Evolutionary conservation across 2,329 filamentous ascomycete genomes (phyloP), one percentile per base, ranked within the genome.

Genomic region (Penicillium thymicola): DNA sequence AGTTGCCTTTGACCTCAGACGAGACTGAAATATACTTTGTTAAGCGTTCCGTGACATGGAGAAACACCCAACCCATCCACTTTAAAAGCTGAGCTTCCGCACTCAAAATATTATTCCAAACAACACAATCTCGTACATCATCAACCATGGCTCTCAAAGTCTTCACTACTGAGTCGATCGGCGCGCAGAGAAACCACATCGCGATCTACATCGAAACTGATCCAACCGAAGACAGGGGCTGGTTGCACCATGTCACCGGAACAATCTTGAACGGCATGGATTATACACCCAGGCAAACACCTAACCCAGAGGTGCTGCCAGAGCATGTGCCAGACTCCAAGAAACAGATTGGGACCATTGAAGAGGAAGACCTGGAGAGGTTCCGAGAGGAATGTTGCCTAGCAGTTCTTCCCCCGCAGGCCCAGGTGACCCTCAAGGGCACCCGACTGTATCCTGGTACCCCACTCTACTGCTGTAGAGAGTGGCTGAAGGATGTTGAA

Each of bases 201-300:
- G 58, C 62, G 7, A 59, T 62, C 41, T 62, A 59, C 45, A 62
- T 64, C 25, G 62, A 63, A 40, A 63, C 55, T 5, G 13, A 53
- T 11, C 61, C 59, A n/a, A 37, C n/a, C 21, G 37, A 54, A 6
- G 37, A 49, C 30, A 42, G 32, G 8, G 60, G 61, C 13, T 51
- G 21, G 27, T 40, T 60, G 2, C 56, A 64, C 37, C 58, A 65
- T 34, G 61, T 65, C 8, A 58, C 57, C 13, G 63, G 63, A 32
- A 64, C 54, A 8, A 60, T 65, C 27, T 50, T 64, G 16, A 55
- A 48, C 7, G 60, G 57, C n/a, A 61, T 65, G 62, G 51, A 27
- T 11, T 60, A 61, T 40, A 48, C 58, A 7, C 46, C 51, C 2
- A 55, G 55, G 28, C 27, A 50, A 14, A 58, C 50, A 4, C 42